Base-by-base conservation (phyloP, 2,329 filamentous ascomycete genomes). In the Diaporthe sp. region DNA sequence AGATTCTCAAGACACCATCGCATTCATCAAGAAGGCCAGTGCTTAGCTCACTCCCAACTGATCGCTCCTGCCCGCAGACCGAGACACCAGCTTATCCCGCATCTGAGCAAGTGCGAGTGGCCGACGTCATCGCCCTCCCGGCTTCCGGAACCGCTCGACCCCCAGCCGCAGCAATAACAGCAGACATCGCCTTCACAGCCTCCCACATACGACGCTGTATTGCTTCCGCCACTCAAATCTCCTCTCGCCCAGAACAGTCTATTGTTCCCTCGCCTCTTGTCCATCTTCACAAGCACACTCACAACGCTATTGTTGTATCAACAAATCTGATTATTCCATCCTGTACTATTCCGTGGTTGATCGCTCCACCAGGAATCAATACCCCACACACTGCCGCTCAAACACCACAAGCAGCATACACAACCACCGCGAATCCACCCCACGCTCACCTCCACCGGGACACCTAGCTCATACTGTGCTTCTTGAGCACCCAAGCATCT, bases 91-190 rank as follows among this genome's bases (percentile, higher is more conserved):
- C 49, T 37, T 70, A 55, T 42, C 55, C 65, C 65, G 22, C 10
- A 42, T 70, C 49, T 70, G 65, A 55, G 49, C 65, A 55, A 55
- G 49, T 19, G 65, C 34, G 49, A 39, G 34, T n/a, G 6, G 46
- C 17, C 65, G 65, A 70, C 65, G 65, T 70, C 65, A 55, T 55
- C 65, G n/a, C 46, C 46, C 49, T 70, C 65, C 46, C 65, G 65
- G 65, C 13, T 28, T 7, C 49, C 46, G 65, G 44, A 55, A 55
- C 28, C 46, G 61, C 61, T 51, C 44, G 8, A 37, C 19, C 44
- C 62, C 44, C 65, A 70, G 46, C 49, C 65, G 46, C 65, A 39
- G 34, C 49, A 65, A 49, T 49, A 65, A 65, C 25, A 65, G 34
- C 46, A 53, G 49, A 55, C 37, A 42, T 34, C n/a, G n/a, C 65